Conservation (phyloP, 2,329 filamentous ascomycete genomes). For the Botrytis elliptica region DNA sequence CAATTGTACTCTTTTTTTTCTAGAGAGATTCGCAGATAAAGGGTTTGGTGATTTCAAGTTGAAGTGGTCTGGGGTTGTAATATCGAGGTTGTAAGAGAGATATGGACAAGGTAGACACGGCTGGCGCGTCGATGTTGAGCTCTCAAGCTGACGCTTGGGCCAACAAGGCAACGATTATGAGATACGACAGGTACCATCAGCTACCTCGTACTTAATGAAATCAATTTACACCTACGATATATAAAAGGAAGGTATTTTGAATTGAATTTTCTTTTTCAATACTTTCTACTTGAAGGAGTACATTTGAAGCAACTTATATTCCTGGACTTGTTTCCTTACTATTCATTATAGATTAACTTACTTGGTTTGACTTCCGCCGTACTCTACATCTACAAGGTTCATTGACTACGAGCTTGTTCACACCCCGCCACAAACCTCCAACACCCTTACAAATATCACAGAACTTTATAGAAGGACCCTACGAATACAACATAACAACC, state of each 20-base stretch:
- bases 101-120: conserved; percentile 38
- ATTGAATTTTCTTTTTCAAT: background rate
- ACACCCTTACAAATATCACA: conserved; percentile 32
- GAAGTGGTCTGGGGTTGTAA: conserved; percentile 22
- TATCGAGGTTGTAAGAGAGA: conserved; percentile 23
- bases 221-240: background rate
- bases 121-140: conserved; percentile 33
- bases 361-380: background rate
- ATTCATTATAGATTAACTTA: background rate
- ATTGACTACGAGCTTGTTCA: background rate
- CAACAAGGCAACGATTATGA: conserved; percentile 33
- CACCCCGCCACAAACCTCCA: conserved; percentile 34
- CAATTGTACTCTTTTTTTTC: background rate
- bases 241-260: background rate
- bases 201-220: background rate
- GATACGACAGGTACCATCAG: background rate
- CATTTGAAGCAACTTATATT: background rate
- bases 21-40: background rate
- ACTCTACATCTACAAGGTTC: background rate
- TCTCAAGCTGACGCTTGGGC: conserved; percentile 37
- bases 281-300: too few species aligned
- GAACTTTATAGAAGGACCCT: conserved; percentile 32
- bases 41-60: conserved; percentile 20
- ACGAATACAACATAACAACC: background rate
- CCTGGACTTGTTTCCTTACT: background rate